Conservation (phyloP, 305 asterid genomes). For the Solanum hybrid region DNA sequence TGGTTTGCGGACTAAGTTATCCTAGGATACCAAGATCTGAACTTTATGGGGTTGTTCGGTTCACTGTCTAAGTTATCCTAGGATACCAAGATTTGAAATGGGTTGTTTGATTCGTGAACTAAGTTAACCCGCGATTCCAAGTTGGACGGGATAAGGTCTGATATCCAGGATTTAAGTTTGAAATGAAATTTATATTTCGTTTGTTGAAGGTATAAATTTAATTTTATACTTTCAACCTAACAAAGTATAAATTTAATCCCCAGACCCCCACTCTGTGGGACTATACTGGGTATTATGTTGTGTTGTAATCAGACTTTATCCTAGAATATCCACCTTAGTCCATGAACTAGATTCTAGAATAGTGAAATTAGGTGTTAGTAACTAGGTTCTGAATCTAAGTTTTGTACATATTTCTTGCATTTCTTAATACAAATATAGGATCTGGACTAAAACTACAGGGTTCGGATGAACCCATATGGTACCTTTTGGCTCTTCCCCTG, state of each 20-base stretch:
- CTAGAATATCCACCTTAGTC: not conserved
- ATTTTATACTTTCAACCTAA: not conserved
- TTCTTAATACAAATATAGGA: not conserved
- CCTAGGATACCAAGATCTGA: not conserved
- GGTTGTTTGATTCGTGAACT: not conserved
- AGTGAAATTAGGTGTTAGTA: not conserved
- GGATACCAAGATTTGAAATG: not conserved
- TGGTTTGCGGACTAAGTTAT: not conserved
- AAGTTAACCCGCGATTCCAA: not conserved
- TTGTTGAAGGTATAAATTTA: not conserved
- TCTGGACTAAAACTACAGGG: not conserved
- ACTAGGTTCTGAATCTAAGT: not conserved
- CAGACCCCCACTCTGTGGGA: not conserved
- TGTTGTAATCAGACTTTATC: not conserved
- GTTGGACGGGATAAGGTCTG: not conserved
- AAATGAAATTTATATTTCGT: not conserved
- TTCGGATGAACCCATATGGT: not conserved
- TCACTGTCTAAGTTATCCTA: not conserved
- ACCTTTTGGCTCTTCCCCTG: not conserved
- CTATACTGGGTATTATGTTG: not conserved
- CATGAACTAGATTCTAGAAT: not conserved
- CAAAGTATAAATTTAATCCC: not conserved
- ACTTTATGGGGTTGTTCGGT: not conserved
- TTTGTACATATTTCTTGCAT: not conserved
- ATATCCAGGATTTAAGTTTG: not conserved